phyloP scores from a whole-genome alignment of 495 filamentous ascomycete species.

The Neurospora tetraspora region DNA sequence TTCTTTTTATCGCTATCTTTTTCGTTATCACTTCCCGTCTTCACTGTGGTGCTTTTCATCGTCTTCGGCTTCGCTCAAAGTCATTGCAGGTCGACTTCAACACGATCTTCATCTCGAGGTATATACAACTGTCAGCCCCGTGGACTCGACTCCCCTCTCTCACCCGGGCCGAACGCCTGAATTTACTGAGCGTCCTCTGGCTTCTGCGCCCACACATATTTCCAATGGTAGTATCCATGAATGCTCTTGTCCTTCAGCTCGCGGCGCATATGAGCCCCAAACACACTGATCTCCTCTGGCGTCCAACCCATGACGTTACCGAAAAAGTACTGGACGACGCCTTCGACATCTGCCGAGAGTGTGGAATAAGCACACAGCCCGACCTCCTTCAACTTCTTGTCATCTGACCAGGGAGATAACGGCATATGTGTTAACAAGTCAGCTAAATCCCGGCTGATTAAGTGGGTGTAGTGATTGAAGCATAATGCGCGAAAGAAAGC shows the following conservation, averaged over 20 bases:
- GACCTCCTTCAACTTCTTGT: neutral
- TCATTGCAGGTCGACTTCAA: neutral
- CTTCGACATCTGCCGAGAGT: neutral
- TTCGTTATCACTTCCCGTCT: neutral
- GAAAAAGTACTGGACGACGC: constrained; percentile 20
- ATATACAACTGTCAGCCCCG: neutral
- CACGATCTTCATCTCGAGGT: neutral
- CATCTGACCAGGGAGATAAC: neutral
- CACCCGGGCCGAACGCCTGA: neutral
- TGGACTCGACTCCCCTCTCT: neutral
- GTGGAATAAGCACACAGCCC: neutral
- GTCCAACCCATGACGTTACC: constrained; percentile 20
- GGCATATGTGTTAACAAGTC: neutral
- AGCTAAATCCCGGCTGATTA: neutral
- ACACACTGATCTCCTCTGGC: constrained; percentile 8
- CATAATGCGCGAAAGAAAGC: too few species aligned
- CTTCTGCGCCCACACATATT: constrained; percentile 24
- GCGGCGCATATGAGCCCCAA: constrained; percentile 7
- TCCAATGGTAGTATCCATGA: constrained; percentile 10
- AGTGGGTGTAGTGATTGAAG: neutral
- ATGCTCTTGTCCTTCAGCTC: constrained; percentile 12
- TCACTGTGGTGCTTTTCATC: neutral
- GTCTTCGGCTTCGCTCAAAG: neutral
- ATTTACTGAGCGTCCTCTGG: constrained; percentile 2
- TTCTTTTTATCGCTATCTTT: neutral